A percentile compares a stretch with the other conserved stretches of the same genome.
These are phyloP conservation scores for Vaccinium darrowii DNA, from an alignment of 148 eudicot genomes.

Conservation along the genomic window DNA sequence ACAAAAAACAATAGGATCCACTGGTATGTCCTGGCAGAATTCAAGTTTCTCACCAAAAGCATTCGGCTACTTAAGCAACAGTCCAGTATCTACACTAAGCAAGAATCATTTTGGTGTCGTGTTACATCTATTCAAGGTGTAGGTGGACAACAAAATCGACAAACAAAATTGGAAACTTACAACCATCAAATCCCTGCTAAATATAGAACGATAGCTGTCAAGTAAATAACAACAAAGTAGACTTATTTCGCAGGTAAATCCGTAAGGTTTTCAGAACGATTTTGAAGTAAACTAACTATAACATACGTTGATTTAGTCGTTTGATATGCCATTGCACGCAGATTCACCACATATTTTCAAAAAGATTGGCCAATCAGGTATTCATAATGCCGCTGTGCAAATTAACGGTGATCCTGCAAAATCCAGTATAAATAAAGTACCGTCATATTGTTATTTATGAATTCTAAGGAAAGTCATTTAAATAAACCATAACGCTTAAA, in stretches of 20 bases:
- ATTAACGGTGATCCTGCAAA: slow-evolving; percentile 82
- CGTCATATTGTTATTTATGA: background rate
- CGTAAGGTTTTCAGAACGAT: slow-evolving; percentile 10
- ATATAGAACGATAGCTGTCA: background rate
- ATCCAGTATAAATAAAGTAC: slow-evolving; percentile 20
- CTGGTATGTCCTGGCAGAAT: background rate
- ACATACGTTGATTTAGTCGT: slow-evolving; percentile 85
- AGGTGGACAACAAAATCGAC: background rate
- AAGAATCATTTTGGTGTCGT: background rate
- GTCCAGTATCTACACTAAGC: background rate
- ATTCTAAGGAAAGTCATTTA: slow-evolving; percentile 1
- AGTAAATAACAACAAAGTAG: background rate
- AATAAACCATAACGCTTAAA: background rate
- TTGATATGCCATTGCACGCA: slow-evolving; percentile 71
- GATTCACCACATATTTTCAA: slow-evolving; percentile 88
- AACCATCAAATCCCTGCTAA: background rate
- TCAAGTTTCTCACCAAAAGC: background rate
- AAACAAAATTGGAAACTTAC: background rate
- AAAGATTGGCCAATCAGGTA: slow-evolving; percentile 88
- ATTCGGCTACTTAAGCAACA: slow-evolving; percentile 1
- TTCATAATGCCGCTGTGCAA: slow-evolving; percentile 82
- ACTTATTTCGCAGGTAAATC: background rate
- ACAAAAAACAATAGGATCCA: background rate
- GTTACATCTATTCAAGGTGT: background rate
- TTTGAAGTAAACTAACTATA: background rate